Evolutionary conservation across 805 yeast species (phyloP), one percentile per base, ranked within the genome.

Genomic region (Wickerhamomyces chaumierensis): DNA sequence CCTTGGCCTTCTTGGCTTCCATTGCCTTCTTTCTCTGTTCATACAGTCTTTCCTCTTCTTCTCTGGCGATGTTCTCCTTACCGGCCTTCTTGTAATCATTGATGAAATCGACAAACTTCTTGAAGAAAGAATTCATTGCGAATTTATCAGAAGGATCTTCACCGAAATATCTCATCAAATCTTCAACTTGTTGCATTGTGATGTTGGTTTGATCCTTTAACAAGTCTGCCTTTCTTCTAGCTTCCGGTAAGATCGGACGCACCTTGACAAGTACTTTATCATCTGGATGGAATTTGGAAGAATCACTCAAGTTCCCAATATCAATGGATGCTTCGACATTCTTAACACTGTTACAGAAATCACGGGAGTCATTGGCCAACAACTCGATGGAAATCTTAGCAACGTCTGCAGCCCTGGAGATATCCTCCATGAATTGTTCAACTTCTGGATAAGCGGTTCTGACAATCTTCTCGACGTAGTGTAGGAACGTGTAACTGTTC

Each of bases 401-500:
- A 14, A 77, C 70, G 18, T 71, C 75, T 19, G 60, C 49, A 33
- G 81, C 65, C 37, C 63, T 69, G 14, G 63, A 51, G 39, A 82
- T 57, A 38, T 82, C 90, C 39, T 73, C 73, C 28, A 78, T 63
- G 56, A 82, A 81, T 3, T 57, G 65, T 42, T 78, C 66, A 15
- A 75, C 60, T 20, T 79, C 81, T 1, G 87, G 81, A 51, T 78
- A 82, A 42, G 77, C 74, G 1, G 61, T 57, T 41, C 94, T 59
- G n/a, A 81, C 60, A 15, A 78, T 65, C 49, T 71, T 76, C 51
- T 82, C 94, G 41, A 82, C 78, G 47, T 79, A 82, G 51, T 82
- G 90, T 48, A 82, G 63, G 47, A 82, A 74, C 1, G 88, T 78
- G 64, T 75, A 69, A 45, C 78, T 73, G 50, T 78, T 81, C 44